Conservation (phyloP, 2,329 filamentous ascomycete species). For the Calonectria ilicicola region DNA sequence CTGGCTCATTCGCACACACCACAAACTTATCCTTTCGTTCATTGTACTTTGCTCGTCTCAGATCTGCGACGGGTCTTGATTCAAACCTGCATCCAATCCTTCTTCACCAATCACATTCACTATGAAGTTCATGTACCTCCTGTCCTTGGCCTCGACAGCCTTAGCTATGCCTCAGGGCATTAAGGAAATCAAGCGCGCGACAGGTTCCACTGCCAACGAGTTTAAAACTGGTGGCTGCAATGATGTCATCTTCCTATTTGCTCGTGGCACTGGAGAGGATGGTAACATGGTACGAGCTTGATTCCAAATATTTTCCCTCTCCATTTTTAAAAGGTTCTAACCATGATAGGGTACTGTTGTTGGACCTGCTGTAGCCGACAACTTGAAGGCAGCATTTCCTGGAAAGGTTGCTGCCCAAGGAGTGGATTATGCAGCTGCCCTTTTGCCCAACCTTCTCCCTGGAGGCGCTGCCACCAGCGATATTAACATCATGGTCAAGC, state of each 20-base stretch:
- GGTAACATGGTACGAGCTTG: constrained; percentile 4
- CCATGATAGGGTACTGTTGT: not conserved
- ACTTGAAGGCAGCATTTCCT: constrained; percentile 1
- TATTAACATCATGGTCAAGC: not conserved
- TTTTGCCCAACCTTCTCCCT: constrained; percentile 2
- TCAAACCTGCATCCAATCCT: not conserved
- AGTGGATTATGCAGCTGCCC: not conserved
- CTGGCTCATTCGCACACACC: not conserved
- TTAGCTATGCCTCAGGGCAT: not conserved
- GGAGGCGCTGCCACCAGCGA: not conserved
- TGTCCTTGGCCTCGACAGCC: not conserved
- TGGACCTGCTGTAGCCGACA: constrained; percentile 2
- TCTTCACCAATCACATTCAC: not conserved
- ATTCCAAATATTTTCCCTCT: not conserved
- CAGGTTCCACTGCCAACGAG: constrained; percentile 4
- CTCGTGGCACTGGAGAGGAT: constrained; percentile 1
- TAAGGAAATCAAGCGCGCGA: not conserved
- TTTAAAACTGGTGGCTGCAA: constrained; percentile 2
- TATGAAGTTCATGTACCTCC: constrained; percentile 1
- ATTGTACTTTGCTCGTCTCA: not conserved
- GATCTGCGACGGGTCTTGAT: not conserved
- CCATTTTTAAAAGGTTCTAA: not conserved
- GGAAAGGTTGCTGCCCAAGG: constrained; percentile 4
- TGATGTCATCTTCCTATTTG: constrained; percentile 2
- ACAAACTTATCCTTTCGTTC: not conserved